phyloP scores from a whole-genome alignment of 1,284 basidiomycete genomes.

The Naganishia sp. region DNA sequence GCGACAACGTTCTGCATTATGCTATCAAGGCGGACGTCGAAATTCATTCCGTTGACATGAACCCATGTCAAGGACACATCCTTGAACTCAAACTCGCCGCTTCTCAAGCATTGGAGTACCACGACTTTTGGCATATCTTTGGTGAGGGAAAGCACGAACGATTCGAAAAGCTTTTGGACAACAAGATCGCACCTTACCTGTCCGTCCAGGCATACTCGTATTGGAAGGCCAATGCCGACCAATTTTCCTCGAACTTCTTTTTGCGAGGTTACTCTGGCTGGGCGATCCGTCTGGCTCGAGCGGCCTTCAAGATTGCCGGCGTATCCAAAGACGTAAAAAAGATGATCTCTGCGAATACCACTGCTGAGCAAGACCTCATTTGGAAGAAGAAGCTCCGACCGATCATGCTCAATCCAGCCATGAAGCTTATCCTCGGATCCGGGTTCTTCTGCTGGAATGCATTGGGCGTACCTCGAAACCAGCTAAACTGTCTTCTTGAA shows the following conservation, averaged over 20 bases:
- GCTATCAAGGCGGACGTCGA: slow-evolving; percentile 67
- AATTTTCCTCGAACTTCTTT: slow-evolving; percentile 71
- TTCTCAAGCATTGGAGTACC: slow-evolving; percentile 64
- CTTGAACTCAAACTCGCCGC: slow-evolving; percentile 77
- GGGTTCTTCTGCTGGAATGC: slow-evolving; percentile 78
- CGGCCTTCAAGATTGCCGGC: slow-evolving; percentile 66
- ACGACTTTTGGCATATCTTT: slow-evolving; percentile 73
- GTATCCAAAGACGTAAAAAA: slow-evolving; percentile 62
- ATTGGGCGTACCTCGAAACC: slow-evolving; percentile 74
- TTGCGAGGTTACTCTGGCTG: slow-evolving; percentile 67
- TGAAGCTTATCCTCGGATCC: slow-evolving; percentile 65
- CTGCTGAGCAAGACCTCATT: slow-evolving; percentile 66
- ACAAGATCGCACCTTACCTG: slow-evolving; percentile 68
- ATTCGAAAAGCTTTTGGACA: slow-evolving; percentile 68
- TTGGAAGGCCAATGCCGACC: slow-evolving; percentile 68
- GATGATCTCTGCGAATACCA: slow-evolving; percentile 62
- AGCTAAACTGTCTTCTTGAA: slow-evolving; percentile 67
- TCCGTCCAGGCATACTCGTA: slow-evolving; percentile 66
- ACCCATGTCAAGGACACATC: slow-evolving; percentile 71
- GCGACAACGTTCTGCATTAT: slow-evolving; percentile 80
- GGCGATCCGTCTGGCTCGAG: slow-evolving; percentile 67
- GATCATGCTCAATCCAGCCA: slow-evolving; percentile 66
- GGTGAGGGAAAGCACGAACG: slow-evolving; percentile 66
- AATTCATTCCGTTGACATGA: slow-evolving; percentile 76
- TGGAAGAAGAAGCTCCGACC: slow-evolving; percentile 66